These are phyloP conservation scores for Ogataea nitratoaversa DNA, from an alignment of 805 yeast species.

Conservation along the genomic window DNA sequence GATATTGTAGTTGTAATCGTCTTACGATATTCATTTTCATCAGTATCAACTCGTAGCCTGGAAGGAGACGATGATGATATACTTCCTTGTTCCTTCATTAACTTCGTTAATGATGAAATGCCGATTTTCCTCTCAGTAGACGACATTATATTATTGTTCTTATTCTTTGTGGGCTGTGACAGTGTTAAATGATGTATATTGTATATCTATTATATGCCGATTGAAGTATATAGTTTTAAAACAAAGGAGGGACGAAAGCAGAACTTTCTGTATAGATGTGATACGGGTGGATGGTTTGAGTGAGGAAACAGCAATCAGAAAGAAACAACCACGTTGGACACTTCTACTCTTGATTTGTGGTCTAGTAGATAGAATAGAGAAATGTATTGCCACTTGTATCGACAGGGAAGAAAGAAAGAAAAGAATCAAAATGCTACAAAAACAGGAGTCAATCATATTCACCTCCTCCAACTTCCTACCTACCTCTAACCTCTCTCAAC, in stretches of 20 bases:
- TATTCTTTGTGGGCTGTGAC: no score
- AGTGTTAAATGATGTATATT: no score
- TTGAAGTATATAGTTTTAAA: not conserved
- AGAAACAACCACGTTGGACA: not conserved
- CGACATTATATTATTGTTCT: no score
- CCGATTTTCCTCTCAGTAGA: conserved; percentile 18
- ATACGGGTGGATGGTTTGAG: not conserved
- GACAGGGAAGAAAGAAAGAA: no score
- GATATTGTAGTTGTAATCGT: conserved; percentile 33
- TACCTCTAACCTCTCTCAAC: no score
- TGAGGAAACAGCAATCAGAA: not conserved
- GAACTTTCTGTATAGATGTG: not conserved
- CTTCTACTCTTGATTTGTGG: no score
- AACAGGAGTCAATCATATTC: no score
- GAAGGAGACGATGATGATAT: conserved; percentile 13
- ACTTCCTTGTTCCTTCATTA: conserved; percentile 28
- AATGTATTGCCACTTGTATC: no score
- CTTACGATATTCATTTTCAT: conserved; percentile 19
- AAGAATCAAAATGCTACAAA: no score
- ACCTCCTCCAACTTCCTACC: no score
- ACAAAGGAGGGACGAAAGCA: not conserved
- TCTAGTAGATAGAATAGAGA: no score
- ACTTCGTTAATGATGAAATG: conserved; percentile 31
- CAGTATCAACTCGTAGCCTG: conserved; percentile 16
- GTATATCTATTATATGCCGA: not conserved